Evolutionary conservation across 192 early-diverging fungal genomes (phyloP).

Genomic region (Rhizoclosmatium globosum): DNA sequence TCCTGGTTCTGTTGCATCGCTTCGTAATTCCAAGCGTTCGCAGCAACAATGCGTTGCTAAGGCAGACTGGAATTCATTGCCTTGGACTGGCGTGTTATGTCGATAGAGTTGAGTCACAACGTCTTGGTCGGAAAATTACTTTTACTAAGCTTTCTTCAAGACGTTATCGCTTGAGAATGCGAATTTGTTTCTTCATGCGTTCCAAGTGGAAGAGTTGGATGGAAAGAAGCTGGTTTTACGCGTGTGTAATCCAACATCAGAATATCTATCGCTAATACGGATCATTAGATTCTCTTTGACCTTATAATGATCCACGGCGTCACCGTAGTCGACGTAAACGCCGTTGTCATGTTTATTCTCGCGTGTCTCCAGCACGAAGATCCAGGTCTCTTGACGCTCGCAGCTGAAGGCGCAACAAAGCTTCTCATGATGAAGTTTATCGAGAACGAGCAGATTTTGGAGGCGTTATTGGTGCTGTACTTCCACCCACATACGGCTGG

Average conservation of each 20-base stretch:
- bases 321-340: slow-evolving; percentile 30
- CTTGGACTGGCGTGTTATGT: slow-evolving; percentile 80
- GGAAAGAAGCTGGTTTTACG: slow-evolving; percentile 74
- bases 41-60: slow-evolving; percentile 47
- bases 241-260: slow-evolving; percentile 45
- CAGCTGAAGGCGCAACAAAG: slow-evolving; percentile 81
- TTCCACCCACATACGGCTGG: slow-evolving; percentile 75
- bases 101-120: slow-evolving; percentile 73
- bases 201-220: slow-evolving; percentile 62
- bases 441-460: slow-evolving; percentile 64
- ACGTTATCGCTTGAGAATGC: slow-evolving; percentile 76
- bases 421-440: slow-evolving; percentile 68
- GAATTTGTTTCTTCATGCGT: slow-evolving; percentile 74
- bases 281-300: slow-evolving; percentile 68
- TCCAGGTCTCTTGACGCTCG: slow-evolving; percentile 70
- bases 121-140: no score
- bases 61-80: slow-evolving; percentile 84
- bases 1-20: slow-evolving; percentile 23
- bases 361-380: slow-evolving; percentile 64
- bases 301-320: slow-evolving; percentile 66
- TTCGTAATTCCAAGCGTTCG: slow-evolving; percentile 29
- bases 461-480: slow-evolving; percentile 81
- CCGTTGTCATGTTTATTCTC: slow-evolving; percentile 37
- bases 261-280: neutral
- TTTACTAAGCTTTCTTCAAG: slow-evolving; percentile 34